Percentiles rank a stretch among this genome's conserved stretches.
Evolutionary conservation across 208 protist genomes (phyloP).

Genomic region (Wallacemonas rigidus): DNA sequence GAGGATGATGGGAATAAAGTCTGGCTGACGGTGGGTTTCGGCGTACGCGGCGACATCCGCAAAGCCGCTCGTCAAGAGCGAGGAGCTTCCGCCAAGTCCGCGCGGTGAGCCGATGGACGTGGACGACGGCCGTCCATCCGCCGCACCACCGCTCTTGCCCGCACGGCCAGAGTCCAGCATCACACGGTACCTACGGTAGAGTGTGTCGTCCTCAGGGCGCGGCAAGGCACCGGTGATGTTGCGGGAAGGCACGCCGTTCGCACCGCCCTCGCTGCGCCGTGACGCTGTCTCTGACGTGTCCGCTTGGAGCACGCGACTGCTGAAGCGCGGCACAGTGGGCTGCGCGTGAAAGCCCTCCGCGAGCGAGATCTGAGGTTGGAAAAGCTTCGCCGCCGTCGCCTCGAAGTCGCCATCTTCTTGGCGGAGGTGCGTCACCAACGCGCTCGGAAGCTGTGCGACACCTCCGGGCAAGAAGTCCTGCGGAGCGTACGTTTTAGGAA

Average conservation of each 20-base stretch:
- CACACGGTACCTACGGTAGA: slow-evolving; percentile 14
- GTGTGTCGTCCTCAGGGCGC: background rate
- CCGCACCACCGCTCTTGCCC: background rate
- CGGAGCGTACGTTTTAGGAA: slow-evolving; percentile 37
- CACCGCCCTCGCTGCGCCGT: background rate
- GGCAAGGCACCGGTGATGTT: slow-evolving; percentile 2
- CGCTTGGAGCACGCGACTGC: slow-evolving; percentile 23
- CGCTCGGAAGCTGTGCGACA: slow-evolving; percentile 22
- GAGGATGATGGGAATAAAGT: slow-evolving; percentile 88
- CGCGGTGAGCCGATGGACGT: slow-evolving; percentile 15
- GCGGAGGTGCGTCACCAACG: slow-evolving; percentile 48
- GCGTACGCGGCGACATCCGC: slow-evolving; percentile 38
- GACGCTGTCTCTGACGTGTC: background rate
- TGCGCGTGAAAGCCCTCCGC: slow-evolving; percentile 66
- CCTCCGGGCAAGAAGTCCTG: slow-evolving; percentile 37
- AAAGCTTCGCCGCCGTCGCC: slow-evolving; percentile 34
- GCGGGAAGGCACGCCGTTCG: background rate
- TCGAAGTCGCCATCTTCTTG: slow-evolving; percentile 40
- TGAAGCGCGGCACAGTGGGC: slow-evolving; percentile 44
- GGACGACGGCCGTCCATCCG: background rate
- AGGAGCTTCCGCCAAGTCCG: slow-evolving; percentile 34
- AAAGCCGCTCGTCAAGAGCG: slow-evolving; percentile 58
- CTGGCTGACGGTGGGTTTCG: slow-evolving; percentile 41
- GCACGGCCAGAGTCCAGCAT: slow-evolving; percentile 5
- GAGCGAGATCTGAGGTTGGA: slow-evolving; percentile 59